phyloP scores from a whole-genome alignment of 2,329 filamentous ascomycete genomes.

The Madurella mycetomatis region DNA sequence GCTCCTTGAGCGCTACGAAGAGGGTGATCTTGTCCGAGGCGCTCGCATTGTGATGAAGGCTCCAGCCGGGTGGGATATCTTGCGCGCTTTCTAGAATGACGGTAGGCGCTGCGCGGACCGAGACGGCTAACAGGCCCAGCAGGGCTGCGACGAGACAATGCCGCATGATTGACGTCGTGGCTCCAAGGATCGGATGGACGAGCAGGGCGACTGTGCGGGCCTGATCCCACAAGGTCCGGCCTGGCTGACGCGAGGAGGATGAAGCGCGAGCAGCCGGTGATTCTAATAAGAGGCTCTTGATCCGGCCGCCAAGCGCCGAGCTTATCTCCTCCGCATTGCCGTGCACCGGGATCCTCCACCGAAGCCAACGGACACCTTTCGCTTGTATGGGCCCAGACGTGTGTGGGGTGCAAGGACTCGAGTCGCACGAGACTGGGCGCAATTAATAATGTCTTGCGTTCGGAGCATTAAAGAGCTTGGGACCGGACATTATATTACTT shows the following conservation, averaged over 20 bases:
- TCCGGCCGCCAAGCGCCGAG: neutral
- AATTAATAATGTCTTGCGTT: neutral
- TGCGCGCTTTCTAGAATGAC: conserved; percentile 23
- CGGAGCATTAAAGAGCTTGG: neutral
- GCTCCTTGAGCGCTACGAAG: conserved; percentile 30
- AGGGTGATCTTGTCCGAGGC: conserved; percentile 28
- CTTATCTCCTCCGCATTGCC: neutral
- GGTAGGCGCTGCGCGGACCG: conserved; percentile 11
- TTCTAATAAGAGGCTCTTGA: neutral
- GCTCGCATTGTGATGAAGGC: conserved; percentile 22
- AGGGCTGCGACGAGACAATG: conserved; percentile 9
- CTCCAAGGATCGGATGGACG: neutral
- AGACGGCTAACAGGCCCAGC: conserved; percentile 5
- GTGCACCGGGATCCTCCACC: conserved; percentile 1
- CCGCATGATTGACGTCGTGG: conserved; percentile 13
- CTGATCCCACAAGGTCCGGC: no score
- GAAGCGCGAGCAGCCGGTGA: no score
- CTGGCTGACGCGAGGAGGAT: no score
- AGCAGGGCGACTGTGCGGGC: neutral
- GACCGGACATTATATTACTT: neutral
- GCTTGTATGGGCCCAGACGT: no score
- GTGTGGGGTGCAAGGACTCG: no score
- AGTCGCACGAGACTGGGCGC: neutral
- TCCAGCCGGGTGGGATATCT: conserved; percentile 29
- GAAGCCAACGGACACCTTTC: neutral